Evolutionary conservation across 2,329 filamentous ascomycete genomes (phyloP).

Genomic region (Cordyceps fumosorosea): DNA sequence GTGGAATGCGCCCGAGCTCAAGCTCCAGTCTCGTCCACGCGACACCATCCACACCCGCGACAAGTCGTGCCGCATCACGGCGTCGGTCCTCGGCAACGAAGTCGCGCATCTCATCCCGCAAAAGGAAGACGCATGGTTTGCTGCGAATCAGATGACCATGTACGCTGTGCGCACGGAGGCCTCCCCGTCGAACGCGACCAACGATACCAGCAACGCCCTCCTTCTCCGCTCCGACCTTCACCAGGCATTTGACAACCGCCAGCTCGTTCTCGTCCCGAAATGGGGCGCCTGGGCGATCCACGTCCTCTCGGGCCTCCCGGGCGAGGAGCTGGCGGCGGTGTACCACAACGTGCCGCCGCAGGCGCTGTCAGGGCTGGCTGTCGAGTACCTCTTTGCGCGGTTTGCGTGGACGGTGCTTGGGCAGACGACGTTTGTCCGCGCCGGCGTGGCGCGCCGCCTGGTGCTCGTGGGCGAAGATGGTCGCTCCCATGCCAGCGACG

Average conservation of each 20-base stretch:
- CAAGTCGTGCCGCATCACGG: not conserved
- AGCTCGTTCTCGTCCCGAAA: not conserved
- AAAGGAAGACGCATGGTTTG: not conserved
- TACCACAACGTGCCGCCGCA: no score
- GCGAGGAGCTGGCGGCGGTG: no score
- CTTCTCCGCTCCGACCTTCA: not conserved
- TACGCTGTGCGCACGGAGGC: not conserved
- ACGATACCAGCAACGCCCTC: not conserved
- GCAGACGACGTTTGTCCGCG: not conserved
- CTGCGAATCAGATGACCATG: not conserved
- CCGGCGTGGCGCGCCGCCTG: not conserved
- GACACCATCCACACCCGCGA: not conserved
- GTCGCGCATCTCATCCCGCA: not conserved
- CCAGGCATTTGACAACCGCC: not conserved
- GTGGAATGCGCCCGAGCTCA: conserved; percentile 2
- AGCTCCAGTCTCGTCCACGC: not conserved
- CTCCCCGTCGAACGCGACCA: not conserved
- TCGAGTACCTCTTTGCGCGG: no score
- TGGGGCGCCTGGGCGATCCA: not conserved
- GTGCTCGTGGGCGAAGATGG: not conserved
- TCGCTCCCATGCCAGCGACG: not conserved
- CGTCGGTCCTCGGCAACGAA: not conserved
- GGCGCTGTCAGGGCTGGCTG: no score
- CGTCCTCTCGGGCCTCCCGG: not conserved
- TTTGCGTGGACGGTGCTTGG: no score